These are phyloP conservation scores for Carex arenaria DNA, from an alignment of 202 grass and related monocot species.

Conservation along the genomic window DNA sequence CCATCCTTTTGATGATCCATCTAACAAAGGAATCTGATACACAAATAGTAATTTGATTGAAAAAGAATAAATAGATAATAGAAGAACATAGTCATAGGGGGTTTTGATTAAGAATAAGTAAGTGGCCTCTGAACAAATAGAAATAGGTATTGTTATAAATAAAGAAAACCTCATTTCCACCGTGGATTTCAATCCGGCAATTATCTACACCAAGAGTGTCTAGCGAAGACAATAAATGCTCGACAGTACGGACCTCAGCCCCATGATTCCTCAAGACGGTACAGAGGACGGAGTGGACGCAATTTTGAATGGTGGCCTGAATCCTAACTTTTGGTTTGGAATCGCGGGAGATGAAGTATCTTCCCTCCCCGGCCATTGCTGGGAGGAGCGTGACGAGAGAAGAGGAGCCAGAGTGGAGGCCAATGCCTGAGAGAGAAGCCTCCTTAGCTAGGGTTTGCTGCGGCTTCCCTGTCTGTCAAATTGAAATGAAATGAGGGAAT, in stretches of 20 bases:
- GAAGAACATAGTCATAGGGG: background rate
- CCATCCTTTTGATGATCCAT: constrained; percentile 96
- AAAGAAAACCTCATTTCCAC: constrained; percentile 62
- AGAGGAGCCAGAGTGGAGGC: constrained; percentile 53
- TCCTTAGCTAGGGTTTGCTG: constrained; percentile 64
- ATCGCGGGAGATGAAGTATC: constrained; percentile 48
- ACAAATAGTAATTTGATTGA: background rate
- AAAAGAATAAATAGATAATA: background rate
- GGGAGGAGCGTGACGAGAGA: constrained; percentile 49
- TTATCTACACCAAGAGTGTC: constrained; percentile 88
- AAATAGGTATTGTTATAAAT: background rate
- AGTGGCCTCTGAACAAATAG: background rate
- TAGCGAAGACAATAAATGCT: constrained; percentile 79
- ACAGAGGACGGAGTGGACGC: constrained; percentile 51
- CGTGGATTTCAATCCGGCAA: constrained; percentile 58
- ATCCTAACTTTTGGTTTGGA: constrained; percentile 27
- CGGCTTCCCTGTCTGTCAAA: constrained; percentile 41
- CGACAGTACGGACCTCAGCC: constrained; percentile 52
- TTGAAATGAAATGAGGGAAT: background rate
- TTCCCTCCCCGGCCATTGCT: constrained; percentile 66
- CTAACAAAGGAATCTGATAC: constrained; percentile 87
- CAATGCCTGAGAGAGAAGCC: constrained; percentile 50
- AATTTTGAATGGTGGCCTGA: constrained; percentile 50
- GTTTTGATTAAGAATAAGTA: background rate
- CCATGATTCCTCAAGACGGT: constrained; percentile 48